Conservation (phyloP, 257 asterid genomes). For the Nicotiana undulata region DNA sequence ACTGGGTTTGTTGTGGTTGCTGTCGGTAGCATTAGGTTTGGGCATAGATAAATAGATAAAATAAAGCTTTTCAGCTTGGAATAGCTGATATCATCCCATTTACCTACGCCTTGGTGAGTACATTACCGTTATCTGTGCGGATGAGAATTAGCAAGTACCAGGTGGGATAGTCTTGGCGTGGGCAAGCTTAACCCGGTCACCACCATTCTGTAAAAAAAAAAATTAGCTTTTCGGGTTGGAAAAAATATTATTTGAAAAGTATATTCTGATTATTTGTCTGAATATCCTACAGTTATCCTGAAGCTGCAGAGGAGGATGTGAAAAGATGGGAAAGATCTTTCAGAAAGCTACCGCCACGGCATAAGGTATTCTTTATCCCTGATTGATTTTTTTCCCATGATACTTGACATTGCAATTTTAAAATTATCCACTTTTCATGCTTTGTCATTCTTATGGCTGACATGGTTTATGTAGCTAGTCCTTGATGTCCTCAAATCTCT, state of each 20-base stretch:
- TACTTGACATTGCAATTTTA: neutral
- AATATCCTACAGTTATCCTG: conserved; percentile 65
- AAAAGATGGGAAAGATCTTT: conserved; percentile 74
- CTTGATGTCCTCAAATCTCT: neutral
- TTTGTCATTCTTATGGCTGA: neutral
- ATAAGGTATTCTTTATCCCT: conserved; percentile 49
- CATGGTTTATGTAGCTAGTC: neutral
- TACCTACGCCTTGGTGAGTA: too few relatives aligned
- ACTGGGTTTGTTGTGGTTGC: too few relatives aligned
- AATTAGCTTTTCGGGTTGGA: neutral
- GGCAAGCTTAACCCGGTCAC: too few relatives aligned
- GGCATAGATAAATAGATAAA: neutral
- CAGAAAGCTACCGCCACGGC: conserved; percentile 55
- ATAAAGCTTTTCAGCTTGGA: neutral
- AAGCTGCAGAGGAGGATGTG: conserved; percentile 89
- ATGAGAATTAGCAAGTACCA: too few relatives aligned
- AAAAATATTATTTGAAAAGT: neutral
- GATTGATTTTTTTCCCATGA: neutral
- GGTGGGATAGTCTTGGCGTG: too few relatives aligned
- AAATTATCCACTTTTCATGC: neutral
- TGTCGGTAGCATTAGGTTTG: neutral
- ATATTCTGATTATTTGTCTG: conserved; percentile 3
- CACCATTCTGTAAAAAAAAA: too few relatives aligned
- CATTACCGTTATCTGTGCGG: too few relatives aligned
- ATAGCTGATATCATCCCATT: neutral